Base-by-base conservation (phyloP, 306 rosid genomes). In the Phaseolus lunatus region DNA sequence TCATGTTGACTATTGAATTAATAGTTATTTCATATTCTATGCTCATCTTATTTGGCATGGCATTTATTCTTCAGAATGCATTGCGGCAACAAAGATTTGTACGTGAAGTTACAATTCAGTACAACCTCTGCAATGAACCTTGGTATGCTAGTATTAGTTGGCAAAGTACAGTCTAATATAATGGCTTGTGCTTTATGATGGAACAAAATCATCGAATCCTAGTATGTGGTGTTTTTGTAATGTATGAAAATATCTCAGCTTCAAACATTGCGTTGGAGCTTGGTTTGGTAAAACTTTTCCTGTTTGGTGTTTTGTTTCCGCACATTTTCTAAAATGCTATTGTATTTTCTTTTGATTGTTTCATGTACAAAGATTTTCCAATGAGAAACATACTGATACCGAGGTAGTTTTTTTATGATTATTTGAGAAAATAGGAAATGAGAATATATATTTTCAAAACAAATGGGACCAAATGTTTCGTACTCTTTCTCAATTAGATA, bases 101-200 rank as follows among this genome's bases (percentile, higher is more conserved):
- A 11, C 88, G 97, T 67, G 98, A 92, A 88, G 96, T 94, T 81
- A 92, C 98, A 22, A 94, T 94, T 70, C 98, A 94, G 86, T 94
- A 94, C 93, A 94, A 94, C 88, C 97, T 94, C 84, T 94, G 97
- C 92, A 94, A 94, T 83, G 98, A 94, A 76, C 98, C 98, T 29
- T 94, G 97, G 98, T 94, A 90, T 52, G 79, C 35, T 56, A 49
- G 27, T 71, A 72, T 59, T 53, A 47, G 31, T 66, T 49, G 57
- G 56, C 57, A 44, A 56, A 33, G 48, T 67, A 43, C 24, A 29
- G 24, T 73, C 53, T 44, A 54, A 66, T 65, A 73, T 44, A 52
- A 37, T 72, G 37, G 20, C 43, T 61, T 63, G 12, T 16, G 75
- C 73, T 66, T 24, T 53, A 53, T 41, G 52, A 41, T 43, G n/a